phyloP scores from a whole-genome alignment of 2,329 filamentous ascomycete genomes.

The Fragosphaeria purpurea region DNA sequence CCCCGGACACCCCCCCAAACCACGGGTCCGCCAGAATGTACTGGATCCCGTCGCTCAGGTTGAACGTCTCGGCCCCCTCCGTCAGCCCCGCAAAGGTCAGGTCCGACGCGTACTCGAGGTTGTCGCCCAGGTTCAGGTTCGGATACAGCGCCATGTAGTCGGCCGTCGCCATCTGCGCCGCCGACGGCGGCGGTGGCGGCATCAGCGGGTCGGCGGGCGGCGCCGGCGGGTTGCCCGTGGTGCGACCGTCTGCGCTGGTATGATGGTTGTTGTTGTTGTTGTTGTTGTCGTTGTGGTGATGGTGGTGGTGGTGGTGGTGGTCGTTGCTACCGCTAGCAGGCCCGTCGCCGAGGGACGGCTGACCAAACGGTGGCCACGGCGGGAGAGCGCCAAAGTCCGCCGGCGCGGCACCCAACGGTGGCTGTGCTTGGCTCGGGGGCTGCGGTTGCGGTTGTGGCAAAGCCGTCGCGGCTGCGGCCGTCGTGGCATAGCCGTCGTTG shows the following conservation, averaged over 20 bases:
- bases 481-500: slow-evolving; percentile 23
- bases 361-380: slow-evolving; percentile 4
- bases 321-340: not conserved
- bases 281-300: slow-evolving; percentile 5
- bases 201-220: not conserved
- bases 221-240: too few relatives aligned
- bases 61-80: slow-evolving; percentile 5
- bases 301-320: slow-evolving; percentile 6
- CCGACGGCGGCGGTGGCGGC: not conserved
- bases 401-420: not conserved
- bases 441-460: slow-evolving; percentile 18
- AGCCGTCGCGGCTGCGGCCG: slow-evolving; percentile 13
- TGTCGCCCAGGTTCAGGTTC: slow-evolving; percentile 26
- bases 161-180: slow-evolving; percentile 2
- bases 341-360: too few relatives aligned
- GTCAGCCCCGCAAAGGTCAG: slow-evolving; percentile 26
- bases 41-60: slow-evolving; percentile 23
- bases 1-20: slow-evolving; percentile 22
- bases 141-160: slow-evolving; percentile 21
- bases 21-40: slow-evolving; percentile 31
- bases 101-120: slow-evolving; percentile 34
- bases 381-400: not conserved
- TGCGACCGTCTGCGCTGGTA: not conserved
- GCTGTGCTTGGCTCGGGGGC: slow-evolving; percentile 15
- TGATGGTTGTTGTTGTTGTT: slow-evolving; percentile 3